These are phyloP conservation scores for Neoboletus magnificus DNA, from an alignment of 768 basidiomycete genomes.

Conservation along the genomic window DNA sequence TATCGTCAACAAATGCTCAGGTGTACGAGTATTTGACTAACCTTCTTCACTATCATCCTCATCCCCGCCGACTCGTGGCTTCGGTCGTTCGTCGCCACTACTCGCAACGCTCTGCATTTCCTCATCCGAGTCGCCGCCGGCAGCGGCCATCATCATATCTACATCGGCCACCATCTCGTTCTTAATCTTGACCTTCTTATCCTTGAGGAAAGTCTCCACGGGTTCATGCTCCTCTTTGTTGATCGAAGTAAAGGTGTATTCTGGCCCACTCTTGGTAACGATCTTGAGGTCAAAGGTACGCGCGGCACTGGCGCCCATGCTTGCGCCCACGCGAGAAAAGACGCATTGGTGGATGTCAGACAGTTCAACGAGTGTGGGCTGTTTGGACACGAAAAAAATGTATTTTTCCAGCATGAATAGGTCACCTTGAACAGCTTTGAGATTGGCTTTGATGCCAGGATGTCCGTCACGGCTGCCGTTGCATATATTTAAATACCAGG, in stretches of 20 bases:
- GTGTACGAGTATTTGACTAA: slow-evolving; percentile 26
- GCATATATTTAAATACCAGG: not conserved
- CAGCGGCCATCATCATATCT: slow-evolving; percentile 66
- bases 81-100: slow-evolving; percentile 59
- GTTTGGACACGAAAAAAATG: slow-evolving; percentile 96
- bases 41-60: slow-evolving; percentile 80
- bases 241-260: slow-evolving; percentile 88
- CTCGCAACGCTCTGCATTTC: slow-evolving; percentile 82
- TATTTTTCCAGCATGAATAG: slow-evolving; percentile 98
- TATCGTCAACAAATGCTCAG: not conserved
- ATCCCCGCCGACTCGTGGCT: slow-evolving; percentile 44
- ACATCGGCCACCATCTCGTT: slow-evolving; percentile 93
- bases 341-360: slow-evolving; percentile 85
- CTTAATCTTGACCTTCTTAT: slow-evolving; percentile 92
- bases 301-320: slow-evolving; percentile 75
- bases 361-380: slow-evolving; percentile 86
- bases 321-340: slow-evolving; percentile 91
- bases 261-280: slow-evolving; percentile 77
- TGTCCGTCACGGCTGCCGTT: slow-evolving; percentile 74
- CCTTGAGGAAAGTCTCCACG: slow-evolving; percentile 79
- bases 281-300: slow-evolving; percentile 94
- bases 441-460: slow-evolving; percentile 94
- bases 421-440: slow-evolving; percentile 95
- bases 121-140: slow-evolving; percentile 67
- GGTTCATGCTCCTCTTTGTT: slow-evolving; percentile 93